phyloP scores from a whole-genome alignment of 176 grass and related monocot genomes.

The Thalia dealbata region DNA sequence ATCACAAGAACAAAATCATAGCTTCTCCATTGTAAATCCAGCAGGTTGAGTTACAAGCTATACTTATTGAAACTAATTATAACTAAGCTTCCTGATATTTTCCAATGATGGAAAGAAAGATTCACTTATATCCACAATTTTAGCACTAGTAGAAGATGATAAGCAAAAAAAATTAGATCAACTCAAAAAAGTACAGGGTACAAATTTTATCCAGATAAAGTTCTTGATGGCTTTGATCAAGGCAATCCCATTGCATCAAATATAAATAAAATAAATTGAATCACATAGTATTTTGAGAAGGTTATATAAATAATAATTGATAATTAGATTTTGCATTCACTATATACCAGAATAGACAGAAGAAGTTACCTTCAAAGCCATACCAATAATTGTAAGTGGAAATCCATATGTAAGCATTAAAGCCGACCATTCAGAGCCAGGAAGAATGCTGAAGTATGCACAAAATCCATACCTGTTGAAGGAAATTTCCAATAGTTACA shows the following conservation, averaged over 20 bases:
- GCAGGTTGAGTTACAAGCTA: not conserved
- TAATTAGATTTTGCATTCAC: not conserved
- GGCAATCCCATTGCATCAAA: too few relatives aligned
- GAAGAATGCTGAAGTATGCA: slow-evolving; percentile 91
- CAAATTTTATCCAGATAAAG: not conserved
- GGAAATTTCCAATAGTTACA: not conserved
- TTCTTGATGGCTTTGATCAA: not conserved
- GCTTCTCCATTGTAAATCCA: not conserved
- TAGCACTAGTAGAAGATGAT: not conserved
- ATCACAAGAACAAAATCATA: not conserved
- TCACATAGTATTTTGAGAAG: too few relatives aligned
- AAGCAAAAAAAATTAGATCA: not conserved
- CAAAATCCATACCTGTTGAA: slow-evolving; percentile 76
- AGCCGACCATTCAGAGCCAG: slow-evolving; percentile 91
- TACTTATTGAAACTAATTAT: not conserved
- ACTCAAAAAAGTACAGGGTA: not conserved
- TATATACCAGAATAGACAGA: not conserved
- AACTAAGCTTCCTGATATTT: not conserved
- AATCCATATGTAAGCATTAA: slow-evolving; percentile 92
- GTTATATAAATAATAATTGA: too few relatives aligned
- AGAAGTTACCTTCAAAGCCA: slow-evolving; percentile 72
- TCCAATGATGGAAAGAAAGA: not conserved
- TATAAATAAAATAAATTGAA: too few relatives aligned
- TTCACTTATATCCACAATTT: not conserved
- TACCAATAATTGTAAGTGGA: slow-evolving; percentile 89